phyloP scores from a whole-genome alignment of 2,329 filamentous ascomycete species.

The Cordyceps fumosorosea region DNA sequence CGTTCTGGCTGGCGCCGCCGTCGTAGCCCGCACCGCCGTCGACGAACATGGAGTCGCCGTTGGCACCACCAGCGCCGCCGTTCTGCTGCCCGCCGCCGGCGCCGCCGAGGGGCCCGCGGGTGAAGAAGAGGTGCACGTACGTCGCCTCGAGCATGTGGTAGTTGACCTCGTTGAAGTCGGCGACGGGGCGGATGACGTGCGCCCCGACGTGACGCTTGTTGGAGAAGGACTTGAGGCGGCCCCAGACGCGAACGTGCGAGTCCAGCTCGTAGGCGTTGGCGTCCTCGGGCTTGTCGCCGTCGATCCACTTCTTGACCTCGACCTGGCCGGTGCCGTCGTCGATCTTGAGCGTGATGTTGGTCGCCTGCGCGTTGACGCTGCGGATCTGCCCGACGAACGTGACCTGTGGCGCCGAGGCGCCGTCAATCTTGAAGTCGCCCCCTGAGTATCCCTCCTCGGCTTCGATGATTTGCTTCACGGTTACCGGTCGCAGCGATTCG shows the following conservation, averaged over 20 bases:
- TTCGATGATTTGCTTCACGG: constrained; percentile 88
- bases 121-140: constrained; percentile 79
- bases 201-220: constrained; percentile 77
- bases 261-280: constrained; percentile 58
- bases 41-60: constrained; percentile 27
- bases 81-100: constrained; percentile 25
- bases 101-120: constrained; percentile 54
- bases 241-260: constrained; percentile 79
- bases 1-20: constrained; percentile 23
- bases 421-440: constrained; percentile 79
- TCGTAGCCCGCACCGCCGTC: constrained; percentile 33
- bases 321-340: constrained; percentile 92
- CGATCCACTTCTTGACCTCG: constrained; percentile 85
- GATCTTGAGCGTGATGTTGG: constrained; percentile 85
- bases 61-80: constrained; percentile 22
- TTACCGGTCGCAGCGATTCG: constrained; percentile 86
- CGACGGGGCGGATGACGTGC: constrained; percentile 71
- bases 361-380: constrained; percentile 76
- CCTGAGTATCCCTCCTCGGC: constrained; percentile 67
- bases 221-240: constrained; percentile 75
- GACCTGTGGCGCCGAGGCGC: constrained; percentile 59
- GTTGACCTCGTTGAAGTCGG: constrained; percentile 85
- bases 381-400: constrained; percentile 90
- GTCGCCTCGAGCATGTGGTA: constrained; percentile 89
- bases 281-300: constrained; percentile 50